Base-by-base conservation (phyloP, 495 filamentous ascomycete species). In the Penicillium maclennaniae region DNA sequence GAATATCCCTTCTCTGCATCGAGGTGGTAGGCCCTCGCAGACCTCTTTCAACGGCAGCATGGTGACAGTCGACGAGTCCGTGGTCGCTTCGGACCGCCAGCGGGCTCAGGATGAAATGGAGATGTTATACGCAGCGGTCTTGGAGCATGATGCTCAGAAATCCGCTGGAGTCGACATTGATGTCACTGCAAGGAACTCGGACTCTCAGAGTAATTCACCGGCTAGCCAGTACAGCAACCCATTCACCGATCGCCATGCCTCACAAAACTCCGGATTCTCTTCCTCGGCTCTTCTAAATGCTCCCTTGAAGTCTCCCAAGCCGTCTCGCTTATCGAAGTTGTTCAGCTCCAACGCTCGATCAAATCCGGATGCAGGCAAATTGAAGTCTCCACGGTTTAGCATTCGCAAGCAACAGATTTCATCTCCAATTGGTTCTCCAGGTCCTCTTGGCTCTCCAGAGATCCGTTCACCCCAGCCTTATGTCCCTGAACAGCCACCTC, bases 61-160 rank as follows among this genome's bases (percentile, higher is more conserved):
- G 47, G 68, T 74, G 26, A 84, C 80, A 10, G 84, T 96, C 48
- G 91, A 97, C 67, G 81, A 85, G 47, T 79, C 79, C 40, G 81
- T 95, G 26, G 79, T 96, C 25, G 80, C 85, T 34, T 75, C 78
- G 52, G 89, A 96, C 71, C 82, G 80, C 55, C 81, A 78, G 55
- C 80, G 83, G 67, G 82, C 86, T 63, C 85, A 92, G 65, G 76
- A 81, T 53, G 85, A 95, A 64, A 84, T 97, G 72, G 90, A 93
- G 65, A 84, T 88, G 67, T 83, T 97, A 60, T 97, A 97, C 65
- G 88, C 83, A 45, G 86, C 91, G 41, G 91, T 96, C 54, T 87
- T 95, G 87, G 89, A 88, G 70, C 87, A 92, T 46, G 89, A 95
- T 69, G 85, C 83, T 36, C 81, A 82, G 44, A 87, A 88, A 69